Conservation (phyloP, 2,329 filamentous ascomycete species). For the Pyricularia sp. region DNA sequence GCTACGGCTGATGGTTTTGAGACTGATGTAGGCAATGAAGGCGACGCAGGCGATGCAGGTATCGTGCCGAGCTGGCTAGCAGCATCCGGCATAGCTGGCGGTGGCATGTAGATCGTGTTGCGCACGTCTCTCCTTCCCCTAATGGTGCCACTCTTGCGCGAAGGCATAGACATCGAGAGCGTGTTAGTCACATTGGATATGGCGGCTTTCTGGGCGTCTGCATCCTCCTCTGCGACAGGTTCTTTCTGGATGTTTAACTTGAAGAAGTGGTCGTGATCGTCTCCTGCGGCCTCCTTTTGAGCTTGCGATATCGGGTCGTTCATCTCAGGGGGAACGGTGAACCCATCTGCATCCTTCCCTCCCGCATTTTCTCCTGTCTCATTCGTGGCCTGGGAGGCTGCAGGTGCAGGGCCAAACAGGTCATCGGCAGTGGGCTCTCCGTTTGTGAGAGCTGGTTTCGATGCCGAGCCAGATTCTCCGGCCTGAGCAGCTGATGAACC, state of each 20-base stretch:
- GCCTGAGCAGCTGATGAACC: constrained; percentile 9
- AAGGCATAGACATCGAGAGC: constrained; percentile 55
- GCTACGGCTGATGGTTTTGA: constrained; percentile 37
- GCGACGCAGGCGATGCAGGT: constrained; percentile 23
- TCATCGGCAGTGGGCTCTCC: constrained; percentile 31
- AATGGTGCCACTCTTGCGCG: constrained; percentile 64
- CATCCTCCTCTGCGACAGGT: constrained; percentile 69
- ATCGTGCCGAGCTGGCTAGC: background rate
- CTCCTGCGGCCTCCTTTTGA: constrained; percentile 53
- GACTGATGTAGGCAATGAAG: constrained; percentile 17
- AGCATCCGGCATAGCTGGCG: constrained; percentile 21
- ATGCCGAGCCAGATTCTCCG: constrained; percentile 13
- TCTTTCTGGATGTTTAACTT: constrained; percentile 73
- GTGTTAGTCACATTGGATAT: constrained; percentile 68
- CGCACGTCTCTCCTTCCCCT: constrained; percentile 84
- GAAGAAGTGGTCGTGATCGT: constrained; percentile 58
- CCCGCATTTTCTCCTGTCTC: constrained; percentile 19
- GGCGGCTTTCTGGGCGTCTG: constrained; percentile 63
- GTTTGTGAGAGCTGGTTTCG: constrained; percentile 30
- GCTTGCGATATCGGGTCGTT: constrained; percentile 63
- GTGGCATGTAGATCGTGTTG: constrained; percentile 79
- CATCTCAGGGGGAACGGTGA: constrained; percentile 56
- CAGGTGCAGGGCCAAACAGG: constrained; percentile 41
- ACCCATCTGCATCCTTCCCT: constrained; percentile 65
- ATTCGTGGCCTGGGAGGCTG: constrained; percentile 33